Percentiles rank a stretch among this genome's conserved stretches.
These are phyloP conservation scores for Kwoniella pini DNA, from an alignment of 768 basidiomycete genomes.

Conservation along the genomic window DNA sequence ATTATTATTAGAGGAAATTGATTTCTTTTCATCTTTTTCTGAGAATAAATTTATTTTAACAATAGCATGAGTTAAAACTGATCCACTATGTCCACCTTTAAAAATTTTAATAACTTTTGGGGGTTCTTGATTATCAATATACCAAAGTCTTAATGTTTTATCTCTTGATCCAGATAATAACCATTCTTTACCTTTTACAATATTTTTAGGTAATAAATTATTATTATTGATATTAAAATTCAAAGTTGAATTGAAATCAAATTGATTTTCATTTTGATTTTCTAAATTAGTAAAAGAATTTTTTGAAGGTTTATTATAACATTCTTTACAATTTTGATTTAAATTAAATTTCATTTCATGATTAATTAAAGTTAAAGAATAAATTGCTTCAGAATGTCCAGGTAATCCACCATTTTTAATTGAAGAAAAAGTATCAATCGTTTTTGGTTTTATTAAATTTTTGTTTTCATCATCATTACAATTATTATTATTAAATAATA, in stretches of 20 bases:
- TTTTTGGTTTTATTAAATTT: constrained; percentile 16
- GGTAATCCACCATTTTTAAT: constrained; percentile 45
- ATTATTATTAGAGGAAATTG: too few species aligned
- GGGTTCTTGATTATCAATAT: neutral
- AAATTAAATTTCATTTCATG: constrained; percentile 38
- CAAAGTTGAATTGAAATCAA: constrained; percentile 9
- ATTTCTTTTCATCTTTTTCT: too few species aligned
- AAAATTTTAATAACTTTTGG: constrained; percentile 50
- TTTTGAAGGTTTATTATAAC: neutral
- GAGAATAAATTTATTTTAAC: constrained; percentile 11
- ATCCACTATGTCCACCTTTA: constrained; percentile 44
- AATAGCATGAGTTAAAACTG: constrained; percentile 39
- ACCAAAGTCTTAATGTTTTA: constrained; percentile 47
- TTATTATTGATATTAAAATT: neutral
- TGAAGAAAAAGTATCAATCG: constrained; percentile 42
- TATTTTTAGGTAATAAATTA: neutral
- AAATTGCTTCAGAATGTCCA: constrained; percentile 50
- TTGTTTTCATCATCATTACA: too few species aligned
- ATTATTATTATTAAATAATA: too few species aligned
- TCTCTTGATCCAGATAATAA: constrained; percentile 51
- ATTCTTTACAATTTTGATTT: constrained; percentile 8
- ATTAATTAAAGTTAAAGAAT: constrained; percentile 43
- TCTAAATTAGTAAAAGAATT: neutral
- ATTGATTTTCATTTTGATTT: constrained; percentile 6
- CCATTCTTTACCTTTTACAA: constrained; percentile 43